Conservation (phyloP, 345 rosid species). For the Brassica juncea region DNA sequence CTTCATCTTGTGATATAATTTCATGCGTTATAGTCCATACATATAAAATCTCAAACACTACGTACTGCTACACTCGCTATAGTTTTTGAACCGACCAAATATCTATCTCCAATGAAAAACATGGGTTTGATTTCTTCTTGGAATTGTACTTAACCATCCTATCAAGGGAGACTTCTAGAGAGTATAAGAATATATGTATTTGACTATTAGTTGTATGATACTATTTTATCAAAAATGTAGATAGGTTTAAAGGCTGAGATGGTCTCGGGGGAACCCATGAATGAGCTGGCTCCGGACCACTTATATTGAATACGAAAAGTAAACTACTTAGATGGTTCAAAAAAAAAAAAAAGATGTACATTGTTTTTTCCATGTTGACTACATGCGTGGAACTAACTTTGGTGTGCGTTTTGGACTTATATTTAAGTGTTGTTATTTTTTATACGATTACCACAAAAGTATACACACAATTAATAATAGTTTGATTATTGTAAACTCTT, state of each 20-base stretch:
- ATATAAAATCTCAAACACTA: not conserved
- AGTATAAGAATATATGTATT: not conserved
- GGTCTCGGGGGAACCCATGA: slow-evolving; percentile 14
- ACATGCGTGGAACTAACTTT: slow-evolving; percentile 18
- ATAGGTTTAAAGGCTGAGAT: not conserved
- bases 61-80: not conserved
- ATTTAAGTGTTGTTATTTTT: not conserved
- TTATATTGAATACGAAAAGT: slow-evolving; percentile 10
- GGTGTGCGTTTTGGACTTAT: slow-evolving; percentile 4
- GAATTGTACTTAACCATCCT: not conserved
- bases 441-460: not conserved
- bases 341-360: not conserved
- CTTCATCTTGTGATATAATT: slow-evolving; percentile 26
- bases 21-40: not conserved
- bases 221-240: not conserved
- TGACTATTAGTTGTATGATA: slow-evolving; percentile 15
- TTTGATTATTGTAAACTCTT: slow-evolving; percentile 1
- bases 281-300: slow-evolving; percentile 39
- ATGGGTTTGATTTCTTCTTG: not conserved
- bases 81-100: not conserved
- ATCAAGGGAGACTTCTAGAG: slow-evolving; percentile 1
- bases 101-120: not conserved
- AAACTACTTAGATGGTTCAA: not conserved
- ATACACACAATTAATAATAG: not conserved
- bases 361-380: slow-evolving; percentile 17